Base-by-base conservation (phyloP, 768 basidiomycete genomes). In the Amanita phalloides region DNA sequence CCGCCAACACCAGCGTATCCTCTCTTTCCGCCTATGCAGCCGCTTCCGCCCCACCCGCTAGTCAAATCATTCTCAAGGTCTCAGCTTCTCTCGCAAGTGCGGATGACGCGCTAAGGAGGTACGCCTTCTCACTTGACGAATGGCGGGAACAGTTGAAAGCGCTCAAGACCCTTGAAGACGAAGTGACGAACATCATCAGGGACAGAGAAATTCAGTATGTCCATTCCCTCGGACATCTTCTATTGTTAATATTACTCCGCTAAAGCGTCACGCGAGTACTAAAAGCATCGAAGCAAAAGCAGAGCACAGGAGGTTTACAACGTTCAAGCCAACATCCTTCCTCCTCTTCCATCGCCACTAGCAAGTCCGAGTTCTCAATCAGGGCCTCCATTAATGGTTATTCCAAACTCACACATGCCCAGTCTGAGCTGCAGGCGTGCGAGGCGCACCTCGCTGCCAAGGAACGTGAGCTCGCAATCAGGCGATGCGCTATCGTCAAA, bases 161-260 rank as follows among this genome's bases (percentile, higher is more conserved):
- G 2, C 66, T 92, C 55, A 86, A 82, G 61, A 68, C 68, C 8
- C 69, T 85, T 49, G 87, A 91, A 64, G 84, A 88, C 42, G 86
- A 87, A 52, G 78, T 90, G 3, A 72, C 70, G 3, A 81, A 78
- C 56, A 71, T 90, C 48, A 67, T 86, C 54, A 69, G 85, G 4
- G 89, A 91, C 64, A 70, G 86, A 42, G 88, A 91, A 58, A 91
- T 92, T 56, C 72, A 90, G 89, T 90, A 55, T 60, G 85, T 74
- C 9, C 42, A 45, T 5, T 44, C 43, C 8, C 20, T 38, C 33
- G 28, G 35, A 32, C 4, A 44, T 39, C 41, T 9, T 43, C 45
- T 35, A 32, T 5, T 17, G 25, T 39, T 45, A 30, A 44, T 17
- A 36, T 39, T 47, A 46, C 9, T 21, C 51, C 8, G 32, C 5